Evolutionary conservation across 1,139 yeast genomes (phyloP).

Genomic region (Candida neerlandica): DNA sequence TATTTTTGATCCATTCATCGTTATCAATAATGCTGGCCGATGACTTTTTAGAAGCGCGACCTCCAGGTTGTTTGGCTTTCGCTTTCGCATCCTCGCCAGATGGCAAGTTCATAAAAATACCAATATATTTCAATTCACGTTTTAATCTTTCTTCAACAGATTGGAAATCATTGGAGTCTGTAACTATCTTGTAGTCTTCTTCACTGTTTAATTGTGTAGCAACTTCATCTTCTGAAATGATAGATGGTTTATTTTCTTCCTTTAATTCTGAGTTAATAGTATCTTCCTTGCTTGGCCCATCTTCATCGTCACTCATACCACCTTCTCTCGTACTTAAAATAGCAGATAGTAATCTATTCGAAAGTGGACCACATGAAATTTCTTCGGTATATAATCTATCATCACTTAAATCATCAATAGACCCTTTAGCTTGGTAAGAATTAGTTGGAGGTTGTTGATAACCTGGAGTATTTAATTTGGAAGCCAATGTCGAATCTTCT

Average conservation of each 20-base stretch:
- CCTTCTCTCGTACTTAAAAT: conserved; percentile 59
- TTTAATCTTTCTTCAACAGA: conserved; percentile 85
- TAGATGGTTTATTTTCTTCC: conserved; percentile 15
- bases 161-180: conserved; percentile 61
- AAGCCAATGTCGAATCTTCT: conserved; percentile 60
- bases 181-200: conserved; percentile 37
- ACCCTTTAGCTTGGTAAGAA: conserved; percentile 62
- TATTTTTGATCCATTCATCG: conserved; percentile 74
- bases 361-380: conserved; percentile 89
- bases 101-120: conserved; percentile 75
- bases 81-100: conserved; percentile 25
- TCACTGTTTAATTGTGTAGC: conserved; percentile 42
- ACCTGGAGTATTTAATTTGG: conserved; percentile 43
- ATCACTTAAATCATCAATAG: conserved; percentile 61
- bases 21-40: conserved; percentile 51
- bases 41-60: conserved; percentile 22
- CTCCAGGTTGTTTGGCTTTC: conserved; percentile 26
- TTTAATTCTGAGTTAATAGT: conserved; percentile 12
- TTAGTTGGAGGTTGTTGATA: conserved; percentile 43
- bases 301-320: conserved; percentile 30
- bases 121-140: conserved; percentile 86
- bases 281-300: conserved; percentile 24
- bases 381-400: conserved; percentile 69
- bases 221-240: conserved; percentile 30
- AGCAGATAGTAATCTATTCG: conserved; percentile 83